Base-by-base conservation (phyloP, 192 early-diverging fungal genomes). In the Ambispora gerdemannii region DNA sequence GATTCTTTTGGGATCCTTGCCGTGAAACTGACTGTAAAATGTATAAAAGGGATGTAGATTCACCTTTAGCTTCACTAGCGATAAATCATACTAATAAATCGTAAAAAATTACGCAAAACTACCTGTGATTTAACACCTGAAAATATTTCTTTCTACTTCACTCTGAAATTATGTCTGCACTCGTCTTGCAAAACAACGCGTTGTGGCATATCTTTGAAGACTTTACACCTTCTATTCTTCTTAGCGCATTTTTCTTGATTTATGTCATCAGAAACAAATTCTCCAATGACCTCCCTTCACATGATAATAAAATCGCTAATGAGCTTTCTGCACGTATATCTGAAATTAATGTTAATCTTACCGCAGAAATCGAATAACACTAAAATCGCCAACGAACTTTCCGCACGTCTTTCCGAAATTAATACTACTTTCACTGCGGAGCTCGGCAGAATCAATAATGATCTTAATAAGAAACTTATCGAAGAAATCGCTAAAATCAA, bases 31-130 rank as follows among this genome's bases (percentile, higher is more conserved):
- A 59, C n/a, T n/a, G n/a, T n/a, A n/a, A n/a, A n/a, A n/a, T n/a
- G n/a, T n/a, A n/a, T n/a, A n/a, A n/a, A n/a, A 59, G 56, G 27
- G 56, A 59, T 30, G 56, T 59, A 30, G 25, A 59, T 59, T 59
- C 22, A 59, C 27, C 56, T 59, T 59, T 59, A 59, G 22, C 56
- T 59, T 59, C 56, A 59, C 56, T 59, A 59, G 56, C 22, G 4
- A 59, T 27, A 61, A 61, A 61, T n/a, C n/a, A n/a, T n/a, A n/a
- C n/a, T n/a, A n/a, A n/a, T n/a, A n/a, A n/a, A n/a, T n/a, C n/a
- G n/a, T n/a, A n/a, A n/a, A n/a, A n/a, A n/a, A n/a, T n/a, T n/a
- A n/a, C n/a, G n/a, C n/a, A n/a, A n/a, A n/a, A n/a, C n/a, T n/a
- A n/a, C n/a, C n/a, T n/a, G n/a, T n/a, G n/a, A n/a, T n/a, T n/a